phyloP scores from a whole-genome alignment of 805 yeast species.

The Pichia scutulata region DNA sequence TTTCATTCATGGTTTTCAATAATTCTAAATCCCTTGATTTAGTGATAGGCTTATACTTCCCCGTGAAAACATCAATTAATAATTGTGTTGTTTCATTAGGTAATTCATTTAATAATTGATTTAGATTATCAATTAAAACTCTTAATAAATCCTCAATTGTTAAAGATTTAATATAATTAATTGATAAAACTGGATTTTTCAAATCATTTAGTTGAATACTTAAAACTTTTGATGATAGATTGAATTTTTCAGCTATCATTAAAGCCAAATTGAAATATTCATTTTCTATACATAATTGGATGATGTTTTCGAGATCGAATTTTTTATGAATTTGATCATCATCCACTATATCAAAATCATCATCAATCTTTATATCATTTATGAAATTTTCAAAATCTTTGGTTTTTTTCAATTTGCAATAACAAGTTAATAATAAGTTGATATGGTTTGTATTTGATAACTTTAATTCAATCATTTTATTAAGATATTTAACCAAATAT shows the following conservation, averaged over 20 bases:
- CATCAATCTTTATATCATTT: slow-evolving; percentile 28
- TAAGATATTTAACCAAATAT: slow-evolving; percentile 55
- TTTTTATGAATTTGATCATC: slow-evolving; percentile 27
- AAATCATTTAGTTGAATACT: slow-evolving; percentile 66
- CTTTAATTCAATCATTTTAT: slow-evolving; percentile 46
- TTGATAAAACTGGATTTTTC: slow-evolving; percentile 48
- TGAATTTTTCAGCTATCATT: slow-evolving; percentile 57
- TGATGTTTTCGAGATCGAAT: slow-evolving; percentile 62
- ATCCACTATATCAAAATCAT: slow-evolving; percentile 29
- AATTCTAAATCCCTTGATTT: slow-evolving; percentile 2
- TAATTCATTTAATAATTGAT: slow-evolving; percentile 50
- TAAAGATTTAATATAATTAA: slow-evolving; percentile 59
- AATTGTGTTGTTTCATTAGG: slow-evolving; percentile 81
- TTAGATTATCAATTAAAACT: slow-evolving; percentile 47
- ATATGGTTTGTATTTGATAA: slow-evolving; percentile 72
- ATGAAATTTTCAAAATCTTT: slow-evolving; percentile 54
- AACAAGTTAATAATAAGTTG: slow-evolving; percentile 68
- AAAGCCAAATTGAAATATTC: slow-evolving; percentile 63
- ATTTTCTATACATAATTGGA: slow-evolving; percentile 65
- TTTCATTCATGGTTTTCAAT: slow-evolving; percentile 24
- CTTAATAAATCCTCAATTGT: slow-evolving; percentile 71
- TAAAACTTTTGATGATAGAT: slow-evolving; percentile 68
- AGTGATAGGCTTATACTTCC: slow-evolving; percentile 51
- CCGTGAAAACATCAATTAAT: slow-evolving; percentile 83
- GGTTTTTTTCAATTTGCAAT: slow-evolving; percentile 63